Percentiles rank a stretch among this genome's conserved stretches.
Evolutionary conservation across 352 stramenopile genomes (phyloP).

Genomic region (Elongisporangium anandrum): DNA sequence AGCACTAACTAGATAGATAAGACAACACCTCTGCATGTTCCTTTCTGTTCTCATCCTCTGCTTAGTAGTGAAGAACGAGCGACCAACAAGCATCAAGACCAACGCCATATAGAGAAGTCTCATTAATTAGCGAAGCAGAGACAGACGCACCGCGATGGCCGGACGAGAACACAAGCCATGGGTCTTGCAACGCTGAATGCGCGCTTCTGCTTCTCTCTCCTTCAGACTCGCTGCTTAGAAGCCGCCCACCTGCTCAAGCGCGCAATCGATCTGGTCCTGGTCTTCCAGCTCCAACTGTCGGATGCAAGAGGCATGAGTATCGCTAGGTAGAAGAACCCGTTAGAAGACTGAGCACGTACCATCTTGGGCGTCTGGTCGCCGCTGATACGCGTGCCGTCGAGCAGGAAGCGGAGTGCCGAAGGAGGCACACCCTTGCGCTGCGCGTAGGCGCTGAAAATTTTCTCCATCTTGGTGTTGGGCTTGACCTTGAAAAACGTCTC

Average conservation of each 20-base stretch:
- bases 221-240: conserved; percentile 23
- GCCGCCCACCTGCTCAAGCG: conserved; percentile 88
- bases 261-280: conserved; percentile 97
- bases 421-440: conserved; percentile 91
- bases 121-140: background rate
- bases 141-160: background rate
- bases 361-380: conserved; percentile 94
- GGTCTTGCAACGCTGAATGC: background rate
- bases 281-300: conserved; percentile 94
- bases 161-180: background rate
- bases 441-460: conserved; percentile 97
- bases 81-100: background rate
- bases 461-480: conserved; percentile 98
- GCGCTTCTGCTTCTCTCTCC: conserved; percentile 1
- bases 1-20: conserved; percentile 10
- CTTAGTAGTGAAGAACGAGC: background rate
- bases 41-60: background rate
- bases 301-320: background rate
- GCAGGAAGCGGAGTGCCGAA: conserved; percentile 91
- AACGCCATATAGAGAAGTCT: background rate
- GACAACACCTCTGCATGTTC: background rate
- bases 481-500: conserved; percentile 99
- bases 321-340: background rate
- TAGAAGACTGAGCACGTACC: conserved; percentile 13
- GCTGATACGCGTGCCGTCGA: conserved; percentile 95